Percentiles rank a stretch among this genome's conserved stretches.
phyloP scores from a whole-genome alignment of 2,329 filamentous ascomycete genomes.

The Rachicladosporium sp. region DNA sequence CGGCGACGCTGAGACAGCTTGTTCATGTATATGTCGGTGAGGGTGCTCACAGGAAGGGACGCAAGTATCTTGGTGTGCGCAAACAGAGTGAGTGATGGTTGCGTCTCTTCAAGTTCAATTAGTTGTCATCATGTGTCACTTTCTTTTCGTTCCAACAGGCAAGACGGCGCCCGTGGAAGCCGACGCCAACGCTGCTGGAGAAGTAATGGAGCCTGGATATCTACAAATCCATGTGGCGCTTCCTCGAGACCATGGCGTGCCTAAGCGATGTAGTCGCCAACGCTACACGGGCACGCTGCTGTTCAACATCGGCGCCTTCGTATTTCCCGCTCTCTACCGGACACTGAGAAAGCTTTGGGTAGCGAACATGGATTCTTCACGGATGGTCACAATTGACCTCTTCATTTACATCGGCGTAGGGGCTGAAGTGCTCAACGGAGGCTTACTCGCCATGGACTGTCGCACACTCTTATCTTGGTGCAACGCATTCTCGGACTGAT shows the following conservation, averaged over 20 bases:
- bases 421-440: conserved; percentile 59
- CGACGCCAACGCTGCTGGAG: too few relatives aligned
- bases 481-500: conserved; percentile 46
- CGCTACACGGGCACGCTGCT: conserved; percentile 44
- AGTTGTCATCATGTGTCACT: too few relatives aligned
- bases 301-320: conserved; percentile 52
- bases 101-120: too few relatives aligned
- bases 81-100: too few relatives aligned
- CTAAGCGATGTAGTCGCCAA: conserved; percentile 8
- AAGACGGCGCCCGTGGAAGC: too few relatives aligned
- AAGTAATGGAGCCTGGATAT: too few relatives aligned
- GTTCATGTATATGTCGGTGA: too few relatives aligned
- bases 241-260: neutral
- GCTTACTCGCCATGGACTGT: conserved; percentile 49
- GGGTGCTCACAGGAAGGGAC: too few relatives aligned
- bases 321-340: conserved; percentile 53
- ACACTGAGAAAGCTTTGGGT: conserved; percentile 62
- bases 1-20: too few relatives aligned
- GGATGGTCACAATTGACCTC: conserved; percentile 51
- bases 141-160: too few relatives aligned
- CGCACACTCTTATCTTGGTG: conserved; percentile 45
- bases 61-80: too few relatives aligned
- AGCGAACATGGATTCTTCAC: conserved; percentile 50
- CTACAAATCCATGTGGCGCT: too few relatives aligned
- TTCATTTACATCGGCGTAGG: conserved; percentile 60